Evolutionary conservation across 495 filamentous ascomycete species (phyloP), one percentile per base, ranked within the genome.

Genomic region (Tuber magnatum): DNA sequence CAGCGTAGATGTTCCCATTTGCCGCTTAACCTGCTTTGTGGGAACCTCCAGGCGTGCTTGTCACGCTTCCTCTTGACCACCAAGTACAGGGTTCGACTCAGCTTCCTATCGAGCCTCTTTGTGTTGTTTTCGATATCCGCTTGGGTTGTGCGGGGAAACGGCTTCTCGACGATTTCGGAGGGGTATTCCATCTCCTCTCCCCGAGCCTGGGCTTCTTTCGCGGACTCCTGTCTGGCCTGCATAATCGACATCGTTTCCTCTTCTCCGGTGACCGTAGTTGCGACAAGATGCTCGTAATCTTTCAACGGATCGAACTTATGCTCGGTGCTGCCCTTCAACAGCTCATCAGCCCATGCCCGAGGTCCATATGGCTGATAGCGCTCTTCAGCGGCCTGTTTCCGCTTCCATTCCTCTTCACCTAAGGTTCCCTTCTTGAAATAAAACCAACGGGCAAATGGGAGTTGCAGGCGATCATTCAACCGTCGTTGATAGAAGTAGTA

Each of bases 401-500:
- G 88, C 84, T 94, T 92, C 93, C 93, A 98, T 84, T 97, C 95
- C 39, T 91, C 85, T 79, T 97, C 93, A 9, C 88, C 86, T 0
- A 93, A 90, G 0, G 94, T 96, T 80, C 91, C 93, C 77, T 90
- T 91, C 87, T 96, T 97, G 91, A 93, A 97, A 88, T 97, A 99
- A 85, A 97, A 95, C 83, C 92, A 93, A 72, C 91, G 89, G 28
- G 91, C 92, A 86, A 99, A 99, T 3, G 94, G 94, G 14, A 94
- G 87, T 18, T 90, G 89, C 43, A 97, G 87, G 18, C 95, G 93
- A 86, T 99, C 95, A 84, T 99, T 97, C 72, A 99, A 87, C 20
- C 95, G 93, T 76, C 93, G 92, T 85, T 99, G 95, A 86, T 99
- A 99, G 83, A 98, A 92, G 86, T 90, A 95, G 86, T 88, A 97